These are phyloP conservation scores for Daldinia loculata DNA, from an alignment of 495 filamentous ascomycete genomes.

Conservation along the genomic window DNA sequence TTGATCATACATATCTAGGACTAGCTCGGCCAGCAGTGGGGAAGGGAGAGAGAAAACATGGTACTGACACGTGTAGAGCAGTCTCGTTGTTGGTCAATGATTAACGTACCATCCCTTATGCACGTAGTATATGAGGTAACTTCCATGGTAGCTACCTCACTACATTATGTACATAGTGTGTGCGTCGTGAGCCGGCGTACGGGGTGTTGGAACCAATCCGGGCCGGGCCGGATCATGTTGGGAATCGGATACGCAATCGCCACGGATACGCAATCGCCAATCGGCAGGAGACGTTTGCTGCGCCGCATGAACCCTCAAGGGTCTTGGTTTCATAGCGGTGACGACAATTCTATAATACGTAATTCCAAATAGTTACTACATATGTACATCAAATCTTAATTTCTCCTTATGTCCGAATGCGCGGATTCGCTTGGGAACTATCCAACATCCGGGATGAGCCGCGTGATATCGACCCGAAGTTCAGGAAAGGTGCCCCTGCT, in stretches of 20 bases:
- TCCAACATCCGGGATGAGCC: neutral
- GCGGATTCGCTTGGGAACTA: neutral
- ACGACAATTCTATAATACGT: slow-evolving; percentile 3
- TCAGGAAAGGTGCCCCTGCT: neutral
- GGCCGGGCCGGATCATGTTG: slow-evolving; percentile 25
- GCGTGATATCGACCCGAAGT: neutral
- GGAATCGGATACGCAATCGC: slow-evolving; percentile 11
- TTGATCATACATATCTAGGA: no score
- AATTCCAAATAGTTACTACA: no score
- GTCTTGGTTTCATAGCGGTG: neutral
- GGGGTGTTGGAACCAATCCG: slow-evolving; percentile 14
- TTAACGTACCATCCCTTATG: slow-evolving; percentile 4
- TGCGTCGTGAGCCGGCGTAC: neutral
- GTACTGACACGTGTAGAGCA: neutral
- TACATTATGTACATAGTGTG: neutral
- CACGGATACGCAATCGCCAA: neutral
- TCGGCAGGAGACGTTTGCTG: neutral
- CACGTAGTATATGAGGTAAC: neutral
- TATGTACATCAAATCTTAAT: neutral
- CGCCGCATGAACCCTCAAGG: slow-evolving; percentile 1
- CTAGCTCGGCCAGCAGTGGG: neutral
- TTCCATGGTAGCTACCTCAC: neutral
- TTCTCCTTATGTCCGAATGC: neutral
- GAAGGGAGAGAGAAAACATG: neutral
- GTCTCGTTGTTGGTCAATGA: neutral